These are phyloP conservation scores for Paraphoma chrysanthemicola DNA, from an alignment of 2,329 filamentous ascomycete genomes.

Conservation along the genomic window DNA sequence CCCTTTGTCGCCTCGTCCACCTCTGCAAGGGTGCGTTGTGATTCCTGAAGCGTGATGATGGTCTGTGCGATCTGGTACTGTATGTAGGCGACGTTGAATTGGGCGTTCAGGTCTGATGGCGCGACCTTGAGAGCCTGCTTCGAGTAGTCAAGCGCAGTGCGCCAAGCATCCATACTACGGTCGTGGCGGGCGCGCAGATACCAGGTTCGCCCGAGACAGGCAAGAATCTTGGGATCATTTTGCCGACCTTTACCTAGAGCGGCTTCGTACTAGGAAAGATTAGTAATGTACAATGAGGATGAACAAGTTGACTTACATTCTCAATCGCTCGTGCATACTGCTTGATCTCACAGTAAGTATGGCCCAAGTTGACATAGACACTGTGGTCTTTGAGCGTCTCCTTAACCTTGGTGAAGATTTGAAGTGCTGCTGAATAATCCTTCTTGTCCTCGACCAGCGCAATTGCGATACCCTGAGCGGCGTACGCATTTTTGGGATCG, in stretches of 20 bases:
- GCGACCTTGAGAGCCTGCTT: constrained; percentile 76
- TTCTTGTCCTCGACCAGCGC: constrained; percentile 94
- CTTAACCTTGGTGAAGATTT: constrained; percentile 87
- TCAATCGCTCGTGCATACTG: constrained; percentile 94
- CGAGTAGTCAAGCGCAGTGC: constrained; percentile 69
- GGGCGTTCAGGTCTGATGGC: constrained; percentile 86
- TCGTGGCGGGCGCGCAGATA: constrained; percentile 78
- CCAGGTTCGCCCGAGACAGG: constrained; percentile 88
- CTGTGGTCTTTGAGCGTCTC: constrained; percentile 89
- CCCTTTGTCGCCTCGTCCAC: constrained; percentile 81
- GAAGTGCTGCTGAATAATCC: constrained; percentile 79
- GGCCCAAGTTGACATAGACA: constrained; percentile 91
- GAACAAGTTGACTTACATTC: constrained; percentile 57
- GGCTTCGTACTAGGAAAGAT: constrained; percentile 72
- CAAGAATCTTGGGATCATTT: constrained; percentile 79
- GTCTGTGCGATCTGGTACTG: constrained; percentile 91
- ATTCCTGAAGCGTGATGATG: constrained; percentile 76
- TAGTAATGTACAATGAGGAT: constrained; percentile 10
- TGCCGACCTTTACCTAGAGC: constrained; percentile 81
- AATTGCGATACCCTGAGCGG: constrained; percentile 94
- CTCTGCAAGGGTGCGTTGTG: constrained; percentile 78
- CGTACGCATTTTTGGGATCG: constrained; percentile 95
- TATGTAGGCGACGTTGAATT: constrained; percentile 98
- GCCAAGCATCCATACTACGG: constrained; percentile 67
- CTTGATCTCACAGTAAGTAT: constrained; percentile 87